Percentiles rank a stretch among this genome's conserved stretches.
These are phyloP conservation scores for Phytophthora niederhauseri DNA, from an alignment of 352 stramenopile genomes.

Conservation along the genomic window DNA sequence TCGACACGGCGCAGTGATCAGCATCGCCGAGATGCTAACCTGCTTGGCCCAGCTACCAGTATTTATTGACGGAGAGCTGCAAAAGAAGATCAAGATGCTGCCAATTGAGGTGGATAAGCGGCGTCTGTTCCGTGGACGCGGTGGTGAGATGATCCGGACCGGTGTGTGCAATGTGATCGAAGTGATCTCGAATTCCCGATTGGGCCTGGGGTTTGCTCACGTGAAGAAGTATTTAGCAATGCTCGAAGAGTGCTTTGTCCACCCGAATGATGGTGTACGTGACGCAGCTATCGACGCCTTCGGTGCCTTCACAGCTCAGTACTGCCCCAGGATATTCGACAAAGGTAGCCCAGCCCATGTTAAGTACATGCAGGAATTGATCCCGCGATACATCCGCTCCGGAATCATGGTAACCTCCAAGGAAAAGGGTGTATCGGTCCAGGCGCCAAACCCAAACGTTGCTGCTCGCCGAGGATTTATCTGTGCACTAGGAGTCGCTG, in stretches of 20 bases:
- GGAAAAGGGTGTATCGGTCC: constrained; percentile 33
- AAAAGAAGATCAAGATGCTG: constrained; percentile 72
- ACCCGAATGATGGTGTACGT: constrained; percentile 94
- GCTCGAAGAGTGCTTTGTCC: constrained; percentile 93
- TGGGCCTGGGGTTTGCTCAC: constrained; percentile 61
- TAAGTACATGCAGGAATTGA: constrained; percentile 53
- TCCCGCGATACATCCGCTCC: constrained; percentile 63
- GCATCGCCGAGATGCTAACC: constrained; percentile 85
- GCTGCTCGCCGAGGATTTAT: constrained; percentile 65
- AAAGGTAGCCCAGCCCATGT: constrained; percentile 50
- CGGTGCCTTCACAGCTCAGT: constrained; percentile 81
- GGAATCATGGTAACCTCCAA: constrained; percentile 48
- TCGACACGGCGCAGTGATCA: constrained; percentile 95
- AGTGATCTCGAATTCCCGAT: constrained; percentile 68
- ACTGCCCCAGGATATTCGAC: constrained; percentile 82
- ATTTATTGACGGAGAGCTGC: constrained; percentile 74
- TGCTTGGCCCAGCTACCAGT: constrained; percentile 53
- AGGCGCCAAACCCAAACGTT: constrained; percentile 56
- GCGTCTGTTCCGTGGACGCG: constrained; percentile 95
- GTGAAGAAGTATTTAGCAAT: constrained; percentile 83
- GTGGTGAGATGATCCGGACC: constrained; percentile 95
- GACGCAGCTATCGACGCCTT: constrained; percentile 89
- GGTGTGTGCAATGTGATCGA: constrained; percentile 96
- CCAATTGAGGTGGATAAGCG: constrained; percentile 93
- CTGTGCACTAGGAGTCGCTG: constrained; percentile 58